Evolutionary conservation across 805 yeast genomes (phyloP), one percentile per base, ranked within the genome.

Genomic region (Wickerhamiella kurtzmanii): DNA sequence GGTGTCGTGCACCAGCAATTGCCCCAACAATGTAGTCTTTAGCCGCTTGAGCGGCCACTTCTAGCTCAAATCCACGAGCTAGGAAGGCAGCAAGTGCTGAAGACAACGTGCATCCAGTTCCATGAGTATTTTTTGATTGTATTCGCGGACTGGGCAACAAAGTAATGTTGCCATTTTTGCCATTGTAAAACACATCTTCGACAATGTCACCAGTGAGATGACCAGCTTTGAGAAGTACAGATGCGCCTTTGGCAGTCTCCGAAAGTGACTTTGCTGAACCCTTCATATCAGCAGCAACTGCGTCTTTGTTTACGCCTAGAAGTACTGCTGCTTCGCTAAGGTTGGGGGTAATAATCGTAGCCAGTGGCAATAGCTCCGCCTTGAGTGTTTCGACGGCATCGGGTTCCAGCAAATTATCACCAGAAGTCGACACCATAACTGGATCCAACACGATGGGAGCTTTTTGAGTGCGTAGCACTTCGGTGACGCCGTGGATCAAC

Each of bases 31-130:
- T 78, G 57, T 75, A 87, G 51, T 73, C 73, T 43, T 84, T 73
- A 0, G 81, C 76, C 18, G 70, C 64, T 6, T 69, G 68, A 5
- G 82, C 73, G 0, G 94, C 68, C 2, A 68, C 69, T 2, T 55
- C 52, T 6, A 83, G 56, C 0, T 66, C 32, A 35, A 58, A 53
- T 0, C 79, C 80, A 35, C 68, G 68, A 2, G 94, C 88, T 21
- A 85, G 54, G 54, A 82, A 76, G 2, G 92, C 77, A 0, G 92
- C 79, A 51, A 87, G 80, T 0, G 94, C 72, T 0, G 94, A 79
- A 0, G 94, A 77, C 44, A 87, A 67, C 0, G 95, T 82, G 63
- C 96, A 87, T 1, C 96, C 96, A 2, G 95, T 84, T 11, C 96
- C 96, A 61, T 87, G 96, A 1, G 84, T 77, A 56, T 80, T 75